phyloP scores from a whole-genome alignment of 1,139 yeast species.

The Yamadazyma kanchanaburiensis region DNA sequence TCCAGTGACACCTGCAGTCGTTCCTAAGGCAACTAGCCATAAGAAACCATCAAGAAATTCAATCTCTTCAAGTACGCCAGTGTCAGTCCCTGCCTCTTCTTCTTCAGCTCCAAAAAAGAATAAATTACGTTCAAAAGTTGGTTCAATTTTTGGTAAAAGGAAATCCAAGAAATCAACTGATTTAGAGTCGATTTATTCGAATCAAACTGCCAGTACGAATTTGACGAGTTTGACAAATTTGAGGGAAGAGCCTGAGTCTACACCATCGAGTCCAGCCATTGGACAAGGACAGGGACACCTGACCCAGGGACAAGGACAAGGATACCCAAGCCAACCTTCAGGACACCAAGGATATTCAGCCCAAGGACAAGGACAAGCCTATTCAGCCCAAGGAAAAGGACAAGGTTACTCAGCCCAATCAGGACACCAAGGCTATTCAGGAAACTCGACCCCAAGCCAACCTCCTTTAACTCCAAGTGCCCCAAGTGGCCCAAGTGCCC shows the following conservation, averaged over 20 bases:
- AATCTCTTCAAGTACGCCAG: not conserved
- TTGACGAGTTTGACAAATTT: conserved; percentile 15
- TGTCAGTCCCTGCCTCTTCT: not conserved
- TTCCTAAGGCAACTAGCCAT: not conserved
- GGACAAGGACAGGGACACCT: not conserved
- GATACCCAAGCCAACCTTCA: not conserved
- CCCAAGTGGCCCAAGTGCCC: not conserved
- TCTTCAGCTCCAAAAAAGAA: conserved; percentile 16
- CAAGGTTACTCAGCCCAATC: not conserved
- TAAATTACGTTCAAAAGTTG: conserved; percentile 72
- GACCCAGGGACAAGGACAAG: not conserved
- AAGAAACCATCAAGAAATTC: not conserved
- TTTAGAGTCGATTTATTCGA: conserved; percentile 26
- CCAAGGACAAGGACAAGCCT: not conserved
- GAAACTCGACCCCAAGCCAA: not conserved
- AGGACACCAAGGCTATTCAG: not conserved
- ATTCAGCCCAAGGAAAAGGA: not conserved
- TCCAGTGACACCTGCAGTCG: conserved; percentile 6
- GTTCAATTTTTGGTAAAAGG: conserved; percentile 72
- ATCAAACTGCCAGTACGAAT: conserved; percentile 17
- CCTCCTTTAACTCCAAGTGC: too few relatives aligned
- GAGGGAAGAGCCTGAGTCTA: conserved; percentile 9
- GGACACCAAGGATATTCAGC: not conserved
- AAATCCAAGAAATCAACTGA: conserved; percentile 31
- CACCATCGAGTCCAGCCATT: not conserved